Conservation (phyloP, 306 rosid genomes). For the Medicago ruthenica region DNA sequence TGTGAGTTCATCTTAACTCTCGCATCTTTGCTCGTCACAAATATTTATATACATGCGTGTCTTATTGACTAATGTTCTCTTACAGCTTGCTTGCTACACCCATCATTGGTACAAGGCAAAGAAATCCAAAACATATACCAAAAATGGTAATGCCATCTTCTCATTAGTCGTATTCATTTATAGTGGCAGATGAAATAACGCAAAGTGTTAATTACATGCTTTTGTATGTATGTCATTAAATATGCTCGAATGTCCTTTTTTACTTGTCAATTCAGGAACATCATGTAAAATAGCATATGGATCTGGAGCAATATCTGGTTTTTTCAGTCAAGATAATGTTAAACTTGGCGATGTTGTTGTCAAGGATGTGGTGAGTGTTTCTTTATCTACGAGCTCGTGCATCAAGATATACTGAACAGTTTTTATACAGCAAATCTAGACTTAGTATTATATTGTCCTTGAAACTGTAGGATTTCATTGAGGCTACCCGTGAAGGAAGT, state of each 20-base stretch:
- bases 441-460: slow-evolving; percentile 19
- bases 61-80: slow-evolving; percentile 23
- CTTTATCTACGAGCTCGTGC: slow-evolving; percentile 17
- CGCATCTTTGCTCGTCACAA: neutral
- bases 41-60: neutral
- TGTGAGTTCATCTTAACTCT: slow-evolving; percentile 57
- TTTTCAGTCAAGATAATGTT: slow-evolving; percentile 81
- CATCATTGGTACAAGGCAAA: slow-evolving; percentile 72
- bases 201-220: slow-evolving; percentile 1
- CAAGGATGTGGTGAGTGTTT: slow-evolving; percentile 66
- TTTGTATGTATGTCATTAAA: neutral
- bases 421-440: slow-evolving; percentile 34
- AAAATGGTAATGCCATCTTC: slow-evolving; percentile 56
- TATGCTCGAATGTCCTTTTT: slow-evolving; percentile 21
- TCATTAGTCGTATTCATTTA: slow-evolving; percentile 22
- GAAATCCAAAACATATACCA: slow-evolving; percentile 62
- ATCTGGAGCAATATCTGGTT: slow-evolving; percentile 82
- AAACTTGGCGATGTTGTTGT: slow-evolving; percentile 69
- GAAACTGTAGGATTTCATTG: slow-evolving; percentile 74
- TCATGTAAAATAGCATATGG: slow-evolving; percentile 74
- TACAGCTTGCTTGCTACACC: slow-evolving; percentile 78
- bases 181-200: slow-evolving; percentile 10
- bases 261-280: slow-evolving; percentile 62
- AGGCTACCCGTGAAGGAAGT: slow-evolving; percentile 82
- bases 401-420: slow-evolving; percentile 15